A percentile compares a stretch with the other conserved stretches of the same genome.
Evolutionary conservation across 345 rosid species (phyloP).

Genomic region (Salix exigua): DNA sequence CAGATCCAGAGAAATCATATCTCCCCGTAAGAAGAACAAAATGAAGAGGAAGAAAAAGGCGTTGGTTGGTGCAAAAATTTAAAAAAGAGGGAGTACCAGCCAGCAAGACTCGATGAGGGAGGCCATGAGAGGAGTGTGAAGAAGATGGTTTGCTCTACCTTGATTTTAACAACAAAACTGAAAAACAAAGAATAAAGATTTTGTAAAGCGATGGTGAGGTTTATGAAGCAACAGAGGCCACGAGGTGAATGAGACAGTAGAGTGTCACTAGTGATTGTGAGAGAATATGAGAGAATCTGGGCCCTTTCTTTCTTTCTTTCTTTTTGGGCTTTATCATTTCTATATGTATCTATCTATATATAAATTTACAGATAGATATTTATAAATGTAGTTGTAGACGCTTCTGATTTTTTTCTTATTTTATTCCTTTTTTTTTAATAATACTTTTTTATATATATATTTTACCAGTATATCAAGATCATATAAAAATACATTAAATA

Average conservation of each 20-base stretch:
- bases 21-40: background rate
- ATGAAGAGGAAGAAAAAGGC: background rate
- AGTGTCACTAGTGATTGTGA: background rate
- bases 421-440: too few species aligned
- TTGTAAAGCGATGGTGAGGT: background rate
- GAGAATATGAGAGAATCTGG: background rate
- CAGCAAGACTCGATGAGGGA: constrained; percentile 69
- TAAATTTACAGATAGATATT: too few species aligned
- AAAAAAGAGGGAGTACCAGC: constrained; percentile 49
- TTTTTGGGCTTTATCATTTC: too few species aligned
- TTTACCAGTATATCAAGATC: too few species aligned
- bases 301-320: background rate
- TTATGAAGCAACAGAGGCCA: background rate
- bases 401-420: too few species aligned
- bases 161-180: background rate
- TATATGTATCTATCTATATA: too few species aligned
- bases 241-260: background rate
- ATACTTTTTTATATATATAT: too few species aligned
- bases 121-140: constrained; percentile 48
- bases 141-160: background rate
- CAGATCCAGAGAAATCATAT: constrained; percentile 8
- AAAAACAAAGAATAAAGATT: background rate
- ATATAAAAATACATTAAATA: too few species aligned
- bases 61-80: background rate
- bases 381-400: too few species aligned